Evolutionary conservation across 208 protist species (phyloP), one percentile per base, ranked within the genome.

Genomic region (Histomonas meleagridis): DNA sequence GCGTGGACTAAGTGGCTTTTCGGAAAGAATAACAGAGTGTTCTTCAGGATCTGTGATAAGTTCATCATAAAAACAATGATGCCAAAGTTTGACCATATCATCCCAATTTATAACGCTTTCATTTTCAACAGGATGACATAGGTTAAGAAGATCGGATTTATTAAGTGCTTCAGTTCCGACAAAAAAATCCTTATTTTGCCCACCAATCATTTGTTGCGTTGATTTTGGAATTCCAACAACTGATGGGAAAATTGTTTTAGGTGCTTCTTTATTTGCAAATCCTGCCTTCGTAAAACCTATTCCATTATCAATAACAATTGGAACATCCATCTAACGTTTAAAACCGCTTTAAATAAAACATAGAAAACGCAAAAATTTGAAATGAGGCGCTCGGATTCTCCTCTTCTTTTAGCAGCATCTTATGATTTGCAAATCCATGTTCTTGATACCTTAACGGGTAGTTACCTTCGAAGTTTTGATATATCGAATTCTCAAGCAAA

Each of bases 41-140:
- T 98, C 96, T 93, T 98, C 97, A 26, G 98, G 97, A 79, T 95
- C 97, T 28, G 98, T 96, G 76, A 97, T 96, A 43, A 99, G 95
- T 81, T 98, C 96, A 69, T 94, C 93, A 65, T 70, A 93, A 92
- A 94, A 94, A 21, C 46, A 90, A 49, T 94, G 93, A 51, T 94
- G 92, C 93, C 93, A 94, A 49, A 94, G 81, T 35, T 92, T 94
- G 14, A 94, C 93, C 55, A 94, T 94, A 57, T 93, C 92, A 49
- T 94, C 93, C 93, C 93, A 94, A 70, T 94, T 94, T 5, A 32
- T 53, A 0, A 92, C 14, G 49, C 92, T 16, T 23, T 86, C 92
- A 32, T 92, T 43, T 55, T 90, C 60, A n/a, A 93, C 92, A 48
- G 92, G 92, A 18, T 93, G 49, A 12, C 46, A n/a, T 3, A 93